These are phyloP conservation scores for Gynochthodes officinalis DNA, from an alignment of 257 asterid species.

Conservation along the genomic window DNA sequence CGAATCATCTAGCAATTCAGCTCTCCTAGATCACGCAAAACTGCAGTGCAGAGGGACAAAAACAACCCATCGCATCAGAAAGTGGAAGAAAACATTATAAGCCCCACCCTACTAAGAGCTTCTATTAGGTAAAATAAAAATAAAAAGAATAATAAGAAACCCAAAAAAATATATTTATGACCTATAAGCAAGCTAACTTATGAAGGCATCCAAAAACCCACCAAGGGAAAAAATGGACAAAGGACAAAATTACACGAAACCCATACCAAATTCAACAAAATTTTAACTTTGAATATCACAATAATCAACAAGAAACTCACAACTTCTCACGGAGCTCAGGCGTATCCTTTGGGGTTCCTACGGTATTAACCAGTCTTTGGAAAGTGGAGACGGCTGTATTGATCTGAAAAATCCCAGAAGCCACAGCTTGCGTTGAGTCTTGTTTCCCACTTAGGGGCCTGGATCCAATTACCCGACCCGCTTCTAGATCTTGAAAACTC, in stretches of 20 bases:
- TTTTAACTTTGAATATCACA: background rate
- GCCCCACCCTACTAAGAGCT: background rate
- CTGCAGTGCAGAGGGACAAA: background rate
- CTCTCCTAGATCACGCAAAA: background rate
- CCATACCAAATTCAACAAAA: background rate
- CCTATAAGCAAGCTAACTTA: no score
- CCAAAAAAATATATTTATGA: background rate
- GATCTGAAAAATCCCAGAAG: slow-evolving; percentile 87
- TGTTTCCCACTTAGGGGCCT: slow-evolving; percentile 22
- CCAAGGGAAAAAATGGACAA: background rate
- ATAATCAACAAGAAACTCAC: slow-evolving; percentile 38
- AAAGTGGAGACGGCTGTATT: slow-evolving; percentile 84
- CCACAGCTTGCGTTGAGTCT: slow-evolving; percentile 68
- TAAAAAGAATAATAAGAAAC: background rate
- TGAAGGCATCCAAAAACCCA: background rate
- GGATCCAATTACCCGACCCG: slow-evolving; percentile 64
- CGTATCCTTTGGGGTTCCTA: slow-evolving; percentile 97
- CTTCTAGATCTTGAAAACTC: slow-evolving; percentile 95
- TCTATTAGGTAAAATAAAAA: background rate
- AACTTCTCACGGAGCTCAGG: slow-evolving; percentile 93
- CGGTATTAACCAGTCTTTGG: slow-evolving; percentile 88
- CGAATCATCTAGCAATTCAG: background rate
- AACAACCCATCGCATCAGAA: background rate
- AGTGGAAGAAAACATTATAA: background rate
- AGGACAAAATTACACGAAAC: background rate